Base-by-base conservation (phyloP, 2,329 filamentous ascomycete species). In the Aspergillus caelatus region DNA sequence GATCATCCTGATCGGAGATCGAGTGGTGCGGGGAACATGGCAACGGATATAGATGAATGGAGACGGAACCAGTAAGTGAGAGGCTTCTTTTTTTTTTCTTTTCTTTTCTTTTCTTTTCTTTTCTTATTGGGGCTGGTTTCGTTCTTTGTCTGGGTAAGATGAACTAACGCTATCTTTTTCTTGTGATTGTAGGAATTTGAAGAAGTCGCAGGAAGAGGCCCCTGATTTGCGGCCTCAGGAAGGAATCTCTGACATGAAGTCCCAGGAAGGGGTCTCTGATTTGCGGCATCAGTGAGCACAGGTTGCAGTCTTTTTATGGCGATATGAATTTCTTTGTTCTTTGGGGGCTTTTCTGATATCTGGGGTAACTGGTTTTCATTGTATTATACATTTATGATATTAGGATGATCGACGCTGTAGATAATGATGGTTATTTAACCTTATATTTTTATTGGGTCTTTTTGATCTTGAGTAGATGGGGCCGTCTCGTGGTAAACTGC, bases 41-140 rank as follows among this genome's bases (percentile, higher is more conserved):
- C 61, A 16, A 79, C 83, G 34, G 84, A 77, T 2, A 62, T 86
- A n/a, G 83, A 82, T 3, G 73, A 66, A 41, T 91, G 30, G 30
- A 55, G 19, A 14, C n/a, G 52, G 2, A 41, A 4, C 7, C 12
- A 36, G 52, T 55, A 11, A 55, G 52, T 55, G n/a, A 39, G 30
- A n/a, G 12, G 14, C 10, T 30, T 54, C 2, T 53, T 26, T 26
- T 36, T 36, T 16, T 19, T 23, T 23, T 10, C 14, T 26, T 36
- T 36, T 16, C 30, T 23, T 23, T n/a, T n/a, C n/a, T n/a, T n/a
- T n/a, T n/a, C n/a, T n/a, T 36, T 36, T 16, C 30, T 23, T 23
- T 10, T 23, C 1, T 23, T 16, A 19, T 36, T 54, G 52, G 12
- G 23, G 12, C 11, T 36, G 11, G 4, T 36, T 12, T 36, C 34